Percentiles rank a stretch among this genome's conserved stretches.
Conservation (phyloP, 805 yeast genomes). For the Metschnikowia sp. region DNA sequence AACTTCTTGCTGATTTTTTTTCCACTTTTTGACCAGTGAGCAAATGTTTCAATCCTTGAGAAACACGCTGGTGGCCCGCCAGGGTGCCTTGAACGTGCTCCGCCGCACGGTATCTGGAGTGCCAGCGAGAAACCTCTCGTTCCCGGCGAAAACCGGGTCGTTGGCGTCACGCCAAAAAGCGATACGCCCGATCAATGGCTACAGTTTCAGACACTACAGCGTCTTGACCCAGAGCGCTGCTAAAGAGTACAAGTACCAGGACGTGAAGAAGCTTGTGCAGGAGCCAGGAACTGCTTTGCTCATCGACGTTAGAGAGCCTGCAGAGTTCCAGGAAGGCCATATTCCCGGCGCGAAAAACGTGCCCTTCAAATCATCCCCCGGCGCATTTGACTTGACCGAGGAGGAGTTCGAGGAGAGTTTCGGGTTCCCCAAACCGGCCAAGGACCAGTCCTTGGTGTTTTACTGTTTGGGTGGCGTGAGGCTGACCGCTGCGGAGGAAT, state of each 20-base stretch:
- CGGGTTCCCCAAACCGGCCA: constrained; percentile 75
- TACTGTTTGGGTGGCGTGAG: constrained; percentile 94
- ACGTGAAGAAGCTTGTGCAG: constrained; percentile 43
- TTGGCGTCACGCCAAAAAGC: neutral
- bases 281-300: constrained; percentile 46
- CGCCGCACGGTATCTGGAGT: constrained; percentile 3
- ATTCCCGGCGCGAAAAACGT: constrained; percentile 84
- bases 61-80: constrained; percentile 6
- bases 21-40: neutral
- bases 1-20: too few species aligned
- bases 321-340: constrained; percentile 67
- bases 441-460: constrained; percentile 72
- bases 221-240: constrained; percentile 43
- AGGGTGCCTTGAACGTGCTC: constrained; percentile 1
- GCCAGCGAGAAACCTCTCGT: constrained; percentile 2
- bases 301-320: constrained; percentile 92
- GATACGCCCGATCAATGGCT: neutral
- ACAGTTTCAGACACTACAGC: constrained; percentile 23
- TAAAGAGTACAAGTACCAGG: constrained; percentile 49
- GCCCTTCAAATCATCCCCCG: constrained; percentile 86
- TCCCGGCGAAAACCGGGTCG: constrained; percentile 8
- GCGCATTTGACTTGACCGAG: constrained; percentile 75
- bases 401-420: constrained; percentile 81
- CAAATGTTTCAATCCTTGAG: constrained; percentile 8
- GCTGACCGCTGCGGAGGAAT: constrained; percentile 84